Evolutionary conservation across 2,329 filamentous ascomycete genomes (phyloP).

Genomic region (Gaeumannomyces sp.): DNA sequence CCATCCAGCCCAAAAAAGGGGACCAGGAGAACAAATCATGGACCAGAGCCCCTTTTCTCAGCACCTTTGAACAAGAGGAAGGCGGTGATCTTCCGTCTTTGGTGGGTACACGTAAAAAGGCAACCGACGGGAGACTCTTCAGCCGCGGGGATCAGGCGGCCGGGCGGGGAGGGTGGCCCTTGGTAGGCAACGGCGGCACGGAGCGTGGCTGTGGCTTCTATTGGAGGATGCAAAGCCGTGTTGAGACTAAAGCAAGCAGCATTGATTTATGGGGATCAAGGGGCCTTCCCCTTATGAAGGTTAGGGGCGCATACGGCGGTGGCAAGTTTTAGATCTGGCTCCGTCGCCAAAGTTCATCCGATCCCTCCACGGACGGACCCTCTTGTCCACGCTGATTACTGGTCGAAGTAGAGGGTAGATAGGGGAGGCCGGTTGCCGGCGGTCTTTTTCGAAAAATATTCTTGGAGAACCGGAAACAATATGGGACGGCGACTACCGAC

Average conservation of each 20-base stretch:
- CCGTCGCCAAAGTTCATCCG: background rate
- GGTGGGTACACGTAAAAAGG: background rate
- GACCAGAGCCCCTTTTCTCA: background rate
- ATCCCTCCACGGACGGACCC: no score
- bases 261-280: no score
- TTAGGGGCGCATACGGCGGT: no score
- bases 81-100: background rate
- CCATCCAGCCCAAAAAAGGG: no score
- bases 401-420: background rate
- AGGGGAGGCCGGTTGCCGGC: no score
- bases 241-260: no score
- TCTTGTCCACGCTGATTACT: no score
- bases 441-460: background rate
- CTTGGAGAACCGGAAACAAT: background rate
- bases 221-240: background rate
- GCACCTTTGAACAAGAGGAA: background rate
- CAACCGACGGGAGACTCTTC: no score
- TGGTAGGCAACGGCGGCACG: background rate
- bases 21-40: no score
- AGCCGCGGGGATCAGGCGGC: background rate
- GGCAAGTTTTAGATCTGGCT: no score
- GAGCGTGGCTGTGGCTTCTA: background rate
- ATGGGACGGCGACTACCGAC: no score
- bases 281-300: no score
- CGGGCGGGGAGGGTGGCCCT: background rate